Percentiles rank a stretch among this genome's conserved stretches.
Conservation (phyloP, 306 rosid genomes). For the Pterocarpus santalinus region DNA sequence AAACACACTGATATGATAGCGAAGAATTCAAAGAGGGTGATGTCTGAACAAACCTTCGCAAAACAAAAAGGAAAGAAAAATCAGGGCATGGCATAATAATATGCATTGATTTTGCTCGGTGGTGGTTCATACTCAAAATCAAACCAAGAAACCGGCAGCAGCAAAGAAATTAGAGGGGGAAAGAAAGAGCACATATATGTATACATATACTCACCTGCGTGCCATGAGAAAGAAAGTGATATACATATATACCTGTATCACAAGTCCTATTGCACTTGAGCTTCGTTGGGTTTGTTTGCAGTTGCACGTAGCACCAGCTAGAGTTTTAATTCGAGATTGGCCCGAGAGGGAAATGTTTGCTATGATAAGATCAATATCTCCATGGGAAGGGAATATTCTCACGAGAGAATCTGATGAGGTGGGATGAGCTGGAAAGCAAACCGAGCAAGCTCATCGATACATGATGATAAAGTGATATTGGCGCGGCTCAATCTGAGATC, state of each 20-base stretch:
- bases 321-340: constrained; percentile 39
- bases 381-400: constrained; percentile 3
- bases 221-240: constrained; percentile 16
- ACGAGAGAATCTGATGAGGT: constrained; percentile 46
- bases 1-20: background rate
- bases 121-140: constrained; percentile 22
- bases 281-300: background rate
- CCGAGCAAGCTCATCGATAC: background rate
- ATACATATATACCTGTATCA: background rate
- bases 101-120: background rate
- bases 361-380: constrained; percentile 26
- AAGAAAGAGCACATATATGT: background rate
- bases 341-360: constrained; percentile 20
- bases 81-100: background rate
- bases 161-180: background rate
- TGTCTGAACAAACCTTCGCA: background rate
- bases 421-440: constrained; percentile 51
- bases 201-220: background rate
- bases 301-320: constrained; percentile 22
- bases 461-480: constrained; percentile 89
- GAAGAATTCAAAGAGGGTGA: background rate
- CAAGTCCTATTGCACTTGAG: constrained; percentile 34
- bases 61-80: constrained; percentile 3
- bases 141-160: constrained; percentile 28
- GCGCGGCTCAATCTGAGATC: constrained; percentile 99